Base-by-base conservation (phyloP, 257 asterid species). In the Penstemon barbatus region DNA sequence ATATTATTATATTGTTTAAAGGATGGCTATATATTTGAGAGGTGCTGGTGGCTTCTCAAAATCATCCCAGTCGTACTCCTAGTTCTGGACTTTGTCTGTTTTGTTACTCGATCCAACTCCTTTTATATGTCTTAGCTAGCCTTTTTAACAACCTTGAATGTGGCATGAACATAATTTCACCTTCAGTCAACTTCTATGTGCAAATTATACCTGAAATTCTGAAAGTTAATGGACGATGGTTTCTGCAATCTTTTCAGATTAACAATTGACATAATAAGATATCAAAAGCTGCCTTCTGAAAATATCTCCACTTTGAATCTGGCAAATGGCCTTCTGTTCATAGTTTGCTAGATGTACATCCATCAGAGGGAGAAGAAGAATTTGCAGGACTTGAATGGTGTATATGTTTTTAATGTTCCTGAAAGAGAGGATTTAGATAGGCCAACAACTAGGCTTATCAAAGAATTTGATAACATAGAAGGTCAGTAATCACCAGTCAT, bases 31-130 rank as follows among this genome's bases (percentile, higher is more conserved):
- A 18, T 94, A 67, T 77, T 74, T 91, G 80, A 89, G 97, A 79
- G 99, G 97, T 55, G 92, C 96, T 68, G 99, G 99, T 67, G 99
- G 99, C 64, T 94, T 94, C 84, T 94, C 99, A 25, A 87, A 91
- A 71, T 84, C 97, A 67, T 82, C 99, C 76, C 78, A 87, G 69
- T 90, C 90, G 64, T 94, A 78, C 74, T 87, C 48, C 5, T 42
- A 40, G 15, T 18, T n/a, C 43, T 53, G 33, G 65, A 18, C 3
- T 45, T 33, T 44, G 43, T 71, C 52, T 13, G 4, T 71, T 70
- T 61, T 44, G 13, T 51, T 61, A 49, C 12, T 10, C 15, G n/a
- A 44, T 25, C 33, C 33, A 44, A 13, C 59, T 49, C 46, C 36
- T 44, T 11, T 40, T 56, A 19, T 56, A 5, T 8, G 9, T 46